These are phyloP conservation scores for Coemansia nantahalensis DNA, from an alignment of 192 early-diverging fungal species.

Conservation along the genomic window DNA sequence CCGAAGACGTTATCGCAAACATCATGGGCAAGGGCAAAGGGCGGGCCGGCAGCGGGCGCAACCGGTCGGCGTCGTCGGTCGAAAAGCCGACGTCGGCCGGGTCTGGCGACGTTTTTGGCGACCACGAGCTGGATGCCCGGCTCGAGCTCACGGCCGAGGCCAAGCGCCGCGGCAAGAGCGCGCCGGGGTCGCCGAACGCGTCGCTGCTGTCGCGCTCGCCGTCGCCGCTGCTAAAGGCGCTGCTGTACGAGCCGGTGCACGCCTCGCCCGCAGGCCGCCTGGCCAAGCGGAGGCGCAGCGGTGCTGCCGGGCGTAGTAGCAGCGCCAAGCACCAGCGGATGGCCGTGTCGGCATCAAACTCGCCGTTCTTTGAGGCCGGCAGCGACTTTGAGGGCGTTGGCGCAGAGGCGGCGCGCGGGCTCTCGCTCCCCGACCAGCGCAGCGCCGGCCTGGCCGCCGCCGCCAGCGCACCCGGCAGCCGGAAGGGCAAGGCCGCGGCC, in stretches of 20 bases:
- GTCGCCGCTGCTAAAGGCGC: slow-evolving; percentile 23
- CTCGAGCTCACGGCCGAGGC: neutral
- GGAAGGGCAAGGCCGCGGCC: neutral
- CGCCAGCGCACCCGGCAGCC: neutral
- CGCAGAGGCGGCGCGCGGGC: slow-evolving; percentile 3
- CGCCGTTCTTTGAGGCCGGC: slow-evolving; percentile 23
- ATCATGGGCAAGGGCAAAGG: slow-evolving; percentile 22
- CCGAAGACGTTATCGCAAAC: slow-evolving; percentile 30
- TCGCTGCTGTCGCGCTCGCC: too few species aligned
- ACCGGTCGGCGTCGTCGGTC: slow-evolving; percentile 26
- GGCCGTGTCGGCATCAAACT: slow-evolving; percentile 36
- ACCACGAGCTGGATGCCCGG: neutral
- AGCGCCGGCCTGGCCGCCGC: neutral
- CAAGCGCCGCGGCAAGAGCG: slow-evolving; percentile 29
- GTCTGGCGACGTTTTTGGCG: neutral
- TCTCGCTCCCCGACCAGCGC: slow-evolving; percentile 13
- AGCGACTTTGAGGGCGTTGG: slow-evolving; percentile 7
- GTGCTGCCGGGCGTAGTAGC: slow-evolving; percentile 1
- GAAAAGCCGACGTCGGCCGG: slow-evolving; percentile 6
- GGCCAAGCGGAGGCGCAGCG: slow-evolving; percentile 20
- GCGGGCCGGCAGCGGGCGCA: too few species aligned
- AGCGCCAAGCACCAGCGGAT: slow-evolving; percentile 40
- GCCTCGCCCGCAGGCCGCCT: neutral
- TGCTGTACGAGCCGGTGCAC: slow-evolving; percentile 13
- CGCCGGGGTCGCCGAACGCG: slow-evolving; percentile 44